These are phyloP conservation scores for Aristolochia fimbriata DNA, from an alignment of 164 flowering plant species.

Conservation along the genomic window DNA sequence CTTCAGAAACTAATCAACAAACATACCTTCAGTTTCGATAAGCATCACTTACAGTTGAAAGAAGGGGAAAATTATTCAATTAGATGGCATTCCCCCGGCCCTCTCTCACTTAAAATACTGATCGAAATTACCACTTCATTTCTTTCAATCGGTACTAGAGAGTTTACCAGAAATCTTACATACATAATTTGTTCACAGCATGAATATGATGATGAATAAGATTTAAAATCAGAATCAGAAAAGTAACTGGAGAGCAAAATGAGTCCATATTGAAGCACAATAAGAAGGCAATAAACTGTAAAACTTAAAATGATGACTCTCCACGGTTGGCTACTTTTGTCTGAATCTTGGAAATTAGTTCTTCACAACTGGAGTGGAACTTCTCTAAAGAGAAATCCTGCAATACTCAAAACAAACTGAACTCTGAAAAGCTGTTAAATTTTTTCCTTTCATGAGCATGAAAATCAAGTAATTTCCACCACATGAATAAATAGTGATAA, in stretches of 20 bases:
- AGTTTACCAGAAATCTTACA: not conserved
- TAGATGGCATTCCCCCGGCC: too few species aligned
- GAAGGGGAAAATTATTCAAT: too few species aligned
- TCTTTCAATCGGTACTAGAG: not conserved
- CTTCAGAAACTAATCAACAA: too few species aligned
- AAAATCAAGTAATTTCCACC: too few species aligned
- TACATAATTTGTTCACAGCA: not conserved
- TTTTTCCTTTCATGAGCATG: too few species aligned
- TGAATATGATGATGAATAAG: not conserved
- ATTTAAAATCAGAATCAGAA: not conserved
- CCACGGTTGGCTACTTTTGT: slow-evolving; percentile 19
- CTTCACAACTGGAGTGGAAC: slow-evolving; percentile 30
- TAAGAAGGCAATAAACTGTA: not conserved
- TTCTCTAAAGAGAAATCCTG: slow-evolving; percentile 76
- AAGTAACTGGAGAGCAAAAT: not conserved
- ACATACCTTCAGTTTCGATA: too few species aligned
- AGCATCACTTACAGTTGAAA: too few species aligned
- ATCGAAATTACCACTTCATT: too few species aligned
- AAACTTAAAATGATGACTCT: slow-evolving; percentile 9
- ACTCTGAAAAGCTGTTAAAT: too few species aligned
- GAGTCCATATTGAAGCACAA: not conserved
- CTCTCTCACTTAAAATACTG: too few species aligned
- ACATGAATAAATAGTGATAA: too few species aligned
- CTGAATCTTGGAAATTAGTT: slow-evolving; percentile 26
- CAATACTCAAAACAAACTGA: slow-evolving; percentile 17